Evolutionary conservation across 495 filamentous ascomycete species (phyloP).

Genomic region (Pyrenula aspistea): DNA sequence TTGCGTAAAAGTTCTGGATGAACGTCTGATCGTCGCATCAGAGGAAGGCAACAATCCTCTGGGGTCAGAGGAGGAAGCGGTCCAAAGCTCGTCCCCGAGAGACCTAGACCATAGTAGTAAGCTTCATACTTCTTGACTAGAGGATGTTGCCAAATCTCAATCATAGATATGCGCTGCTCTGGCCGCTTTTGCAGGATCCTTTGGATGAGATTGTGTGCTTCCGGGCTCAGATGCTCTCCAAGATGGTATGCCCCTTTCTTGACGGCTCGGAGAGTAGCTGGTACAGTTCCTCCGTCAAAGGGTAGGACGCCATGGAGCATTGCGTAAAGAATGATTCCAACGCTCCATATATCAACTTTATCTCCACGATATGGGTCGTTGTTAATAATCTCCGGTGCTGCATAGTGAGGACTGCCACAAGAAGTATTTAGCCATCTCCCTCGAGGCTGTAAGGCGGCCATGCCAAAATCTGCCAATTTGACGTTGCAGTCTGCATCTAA

Average conservation of each 20-base stretch:
- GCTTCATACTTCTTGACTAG: slow-evolving; percentile 70
- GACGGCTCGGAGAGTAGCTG: slow-evolving; percentile 50
- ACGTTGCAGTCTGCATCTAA: slow-evolving; percentile 58
- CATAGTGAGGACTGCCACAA: slow-evolving; percentile 94
- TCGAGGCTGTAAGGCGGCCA: slow-evolving; percentile 83
- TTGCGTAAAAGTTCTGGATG: slow-evolving; percentile 72
- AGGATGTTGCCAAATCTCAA: slow-evolving; percentile 72
- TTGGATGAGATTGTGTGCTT: slow-evolving; percentile 68
- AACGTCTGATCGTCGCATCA: slow-evolving; percentile 44
- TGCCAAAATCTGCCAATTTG: slow-evolving; percentile 94
- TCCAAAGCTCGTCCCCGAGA: slow-evolving; percentile 38
- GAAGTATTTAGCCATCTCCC: slow-evolving; percentile 68
- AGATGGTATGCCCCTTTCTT: slow-evolving; percentile 60
- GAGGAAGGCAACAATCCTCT: slow-evolving; percentile 39
- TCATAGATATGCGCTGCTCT: slow-evolving; percentile 59
- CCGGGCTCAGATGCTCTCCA: slow-evolving; percentile 49
- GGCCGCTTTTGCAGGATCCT: slow-evolving; percentile 66
- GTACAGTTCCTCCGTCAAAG: slow-evolving; percentile 58
- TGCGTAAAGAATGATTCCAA: slow-evolving; percentile 81
- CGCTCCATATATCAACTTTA: slow-evolving; percentile 85
- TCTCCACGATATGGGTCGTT: slow-evolving; percentile 65
- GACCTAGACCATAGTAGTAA: slow-evolving; percentile 35
- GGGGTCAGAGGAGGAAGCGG: slow-evolving; percentile 36
- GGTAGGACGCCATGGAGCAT: slow-evolving; percentile 69
- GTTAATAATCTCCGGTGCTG: slow-evolving; percentile 78